phyloP scores from a whole-genome alignment of 1,284 basidiomycete species.

The Ceratobasidium sp. region DNA sequence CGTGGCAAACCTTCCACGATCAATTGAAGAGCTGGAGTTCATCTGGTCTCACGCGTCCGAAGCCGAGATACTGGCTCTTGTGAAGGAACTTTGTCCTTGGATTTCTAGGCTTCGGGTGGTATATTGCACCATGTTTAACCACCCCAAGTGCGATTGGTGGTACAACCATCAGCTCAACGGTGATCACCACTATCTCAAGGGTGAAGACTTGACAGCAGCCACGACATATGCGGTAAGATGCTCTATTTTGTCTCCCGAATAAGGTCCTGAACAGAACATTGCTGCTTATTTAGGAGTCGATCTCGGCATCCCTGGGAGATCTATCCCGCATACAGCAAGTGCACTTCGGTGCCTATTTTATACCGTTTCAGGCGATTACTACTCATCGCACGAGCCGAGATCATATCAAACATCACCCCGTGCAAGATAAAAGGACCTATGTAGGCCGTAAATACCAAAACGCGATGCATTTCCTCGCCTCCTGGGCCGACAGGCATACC shows the following conservation, averaged over 20 bases:
- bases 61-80: neutral
- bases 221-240: conserved; percentile 19
- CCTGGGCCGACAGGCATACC: neutral
- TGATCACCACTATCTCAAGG: conserved; percentile 30
- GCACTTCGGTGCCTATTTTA: conserved; percentile 22
- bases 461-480: neutral
- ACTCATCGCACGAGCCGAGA: neutral
- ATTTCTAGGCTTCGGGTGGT: conserved; percentile 19
- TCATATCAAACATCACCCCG: neutral
- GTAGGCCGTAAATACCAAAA: neutral
- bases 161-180: neutral
- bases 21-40: conserved; percentile 20
- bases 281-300: neutral
- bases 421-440: too few relatives aligned
- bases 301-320: neutral
- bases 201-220: neutral
- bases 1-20: neutral
- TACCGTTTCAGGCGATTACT: neutral
- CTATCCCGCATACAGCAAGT: neutral
- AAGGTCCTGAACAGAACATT: neutral
- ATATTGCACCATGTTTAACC: conserved; percentile 36
- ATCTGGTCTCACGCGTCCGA: neutral
- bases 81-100: neutral
- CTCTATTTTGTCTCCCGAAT: neutral
- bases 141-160: conserved; percentile 33